Conservation (phyloP, 257 asterid species). For the Solanum bulbocastanum region DNA sequence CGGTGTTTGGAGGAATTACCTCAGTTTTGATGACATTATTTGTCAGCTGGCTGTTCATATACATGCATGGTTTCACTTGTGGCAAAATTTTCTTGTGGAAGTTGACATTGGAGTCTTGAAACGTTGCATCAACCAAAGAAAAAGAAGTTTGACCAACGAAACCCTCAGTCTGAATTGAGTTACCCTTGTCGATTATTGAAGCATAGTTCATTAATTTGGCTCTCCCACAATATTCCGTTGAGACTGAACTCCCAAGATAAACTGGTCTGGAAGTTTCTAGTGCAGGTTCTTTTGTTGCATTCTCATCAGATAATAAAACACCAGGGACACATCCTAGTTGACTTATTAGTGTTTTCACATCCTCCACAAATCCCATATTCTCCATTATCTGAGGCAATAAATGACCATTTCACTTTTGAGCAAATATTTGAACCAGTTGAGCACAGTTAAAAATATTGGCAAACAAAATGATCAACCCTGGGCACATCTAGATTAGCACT, state of each 20-base stretch:
- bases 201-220: conserved; percentile 11
- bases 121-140: conserved; percentile 12
- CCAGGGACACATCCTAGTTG: conserved; percentile 67
- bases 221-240: conserved; percentile 18
- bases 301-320: conserved; percentile 35
- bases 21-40: conserved; percentile 42
- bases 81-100: conserved; percentile 7
- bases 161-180: conserved; percentile 10
- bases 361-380: conserved; percentile 50
- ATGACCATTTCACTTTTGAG: neutral
- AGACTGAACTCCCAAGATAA: conserved; percentile 16
- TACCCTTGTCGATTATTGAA: conserved; percentile 11
- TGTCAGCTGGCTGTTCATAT: conserved; percentile 16
- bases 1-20: conserved; percentile 46
- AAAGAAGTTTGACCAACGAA: conserved; percentile 20
- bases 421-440: neutral
- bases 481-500: neutral
- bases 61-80: conserved; percentile 6
- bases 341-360: conserved; percentile 44
- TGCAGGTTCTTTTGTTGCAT: conserved; percentile 25
- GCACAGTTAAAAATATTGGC: neutral
- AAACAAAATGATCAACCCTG: neutral
- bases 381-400: conserved; percentile 53
- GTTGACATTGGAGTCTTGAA: conserved; percentile 15
- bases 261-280: conserved; percentile 32